These are phyloP conservation scores for Extremus antarcticus DNA, from an alignment of 495 filamentous ascomycete species.

Conservation along the genomic window DNA sequence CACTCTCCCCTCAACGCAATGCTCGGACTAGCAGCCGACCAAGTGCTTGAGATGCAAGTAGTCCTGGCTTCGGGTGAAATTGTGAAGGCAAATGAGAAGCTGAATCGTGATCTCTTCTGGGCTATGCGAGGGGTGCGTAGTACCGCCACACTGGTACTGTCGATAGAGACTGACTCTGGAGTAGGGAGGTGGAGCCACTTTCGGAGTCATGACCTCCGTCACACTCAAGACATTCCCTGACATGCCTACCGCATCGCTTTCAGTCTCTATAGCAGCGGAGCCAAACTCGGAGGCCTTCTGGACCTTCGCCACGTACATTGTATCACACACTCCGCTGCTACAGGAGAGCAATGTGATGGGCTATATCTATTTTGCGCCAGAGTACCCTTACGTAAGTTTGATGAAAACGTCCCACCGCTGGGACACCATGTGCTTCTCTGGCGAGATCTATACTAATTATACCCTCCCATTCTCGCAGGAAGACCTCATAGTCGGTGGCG, in stretches of 20 bases:
- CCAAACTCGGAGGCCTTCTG: neutral
- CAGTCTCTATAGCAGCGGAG: neutral
- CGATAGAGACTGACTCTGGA: neutral
- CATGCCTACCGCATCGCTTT: neutral
- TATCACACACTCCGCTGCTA: neutral
- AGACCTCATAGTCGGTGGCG: neutral
- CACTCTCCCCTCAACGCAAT: constrained; percentile 2
- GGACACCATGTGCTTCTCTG: no score
- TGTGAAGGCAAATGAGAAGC: neutral
- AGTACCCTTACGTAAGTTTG: no score
- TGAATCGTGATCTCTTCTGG: constrained; percentile 7
- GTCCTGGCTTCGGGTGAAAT: neutral
- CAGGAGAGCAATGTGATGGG: neutral
- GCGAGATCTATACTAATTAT: no score
- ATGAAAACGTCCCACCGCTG: no score
- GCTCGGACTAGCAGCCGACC: constrained; percentile 2
- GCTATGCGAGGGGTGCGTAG: constrained; percentile 4
- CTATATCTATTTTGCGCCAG: neutral
- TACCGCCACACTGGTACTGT: neutral
- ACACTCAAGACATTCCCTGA: neutral
- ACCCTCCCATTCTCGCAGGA: no score
- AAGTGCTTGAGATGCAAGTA: constrained; percentile 2
- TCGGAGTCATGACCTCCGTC: constrained; percentile 3
- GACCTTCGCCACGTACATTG: neutral
- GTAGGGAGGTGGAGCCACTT: neutral